Conservation (phyloP, 2,329 filamentous ascomycete genomes). For the Scedosporium aurantiacum region DNA sequence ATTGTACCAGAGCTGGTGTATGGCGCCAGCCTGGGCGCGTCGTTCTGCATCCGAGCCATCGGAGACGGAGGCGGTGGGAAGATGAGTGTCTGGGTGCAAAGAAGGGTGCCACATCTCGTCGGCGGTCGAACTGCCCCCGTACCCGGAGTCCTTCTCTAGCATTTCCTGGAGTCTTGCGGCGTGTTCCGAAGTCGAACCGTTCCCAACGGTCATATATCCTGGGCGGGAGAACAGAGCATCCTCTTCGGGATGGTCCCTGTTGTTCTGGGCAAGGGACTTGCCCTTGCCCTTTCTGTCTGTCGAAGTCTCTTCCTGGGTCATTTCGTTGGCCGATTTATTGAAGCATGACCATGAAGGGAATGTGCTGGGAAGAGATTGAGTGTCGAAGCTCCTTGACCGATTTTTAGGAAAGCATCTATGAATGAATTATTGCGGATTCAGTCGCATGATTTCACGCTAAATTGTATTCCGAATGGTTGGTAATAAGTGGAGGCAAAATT, state of each 20-base stretch:
- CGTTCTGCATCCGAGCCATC: conserved; percentile 25
- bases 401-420: neutral
- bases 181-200: conserved; percentile 69
- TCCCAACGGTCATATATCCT: conserved; percentile 80
- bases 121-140: conserved; percentile 67
- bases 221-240: conserved; percentile 29
- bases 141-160: conserved; percentile 82
- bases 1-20: conserved; percentile 92
- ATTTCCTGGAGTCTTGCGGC: conserved; percentile 71
- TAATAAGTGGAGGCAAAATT: conserved; percentile 6
- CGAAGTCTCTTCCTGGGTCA: conserved; percentile 50
- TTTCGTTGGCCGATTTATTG: conserved; percentile 24
- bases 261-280: conserved; percentile 30
- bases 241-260: conserved; percentile 15
- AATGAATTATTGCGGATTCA: neutral
- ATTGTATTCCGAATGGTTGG: neutral
- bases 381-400: neutral
- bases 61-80: conserved; percentile 9
- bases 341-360: conserved; percentile 22
- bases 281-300: conserved; percentile 47
- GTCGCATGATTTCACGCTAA: conserved; percentile 5
- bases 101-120: conserved; percentile 38
- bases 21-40: conserved; percentile 58
- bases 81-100: conserved; percentile 15
- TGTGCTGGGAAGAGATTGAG: conserved; percentile 8